Evolutionary conservation across 2,329 filamentous ascomycete genomes (phyloP), one percentile per base, ranked within the genome.

Genomic region (Saccharata proteae): DNA sequence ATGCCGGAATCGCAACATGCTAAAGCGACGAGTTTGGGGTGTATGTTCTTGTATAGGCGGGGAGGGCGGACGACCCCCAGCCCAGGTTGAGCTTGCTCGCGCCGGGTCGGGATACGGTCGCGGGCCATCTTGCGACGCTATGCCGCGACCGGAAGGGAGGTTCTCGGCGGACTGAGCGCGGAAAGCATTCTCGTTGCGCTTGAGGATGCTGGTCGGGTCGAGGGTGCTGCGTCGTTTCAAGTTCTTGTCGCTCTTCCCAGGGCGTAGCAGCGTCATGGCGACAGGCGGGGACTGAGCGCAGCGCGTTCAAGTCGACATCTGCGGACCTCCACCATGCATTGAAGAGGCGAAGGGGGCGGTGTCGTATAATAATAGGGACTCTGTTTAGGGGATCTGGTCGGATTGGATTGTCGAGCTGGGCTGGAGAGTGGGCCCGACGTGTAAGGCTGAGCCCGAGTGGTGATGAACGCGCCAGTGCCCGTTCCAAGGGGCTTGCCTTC

Each of bases 1-100:
- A 69, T 93, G 86, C 47, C 85, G 80, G 54, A 90, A 85, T 49
- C 79, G 77, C 59, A 93, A 64, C 55, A 93, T 55, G 47, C 67
- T 75, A 53, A 77, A 75, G 35, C 71, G 62, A 42, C 68, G 58
- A 37, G 57, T 57, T 41, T 48, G 54, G 35, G 56, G 49, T 27
- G 51, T 49, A 42, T 48, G 45, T 24, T 52, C 44, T 37, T 55
- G 51, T 19, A 51, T 36, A 23, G 46, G 45, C 27, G 53, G 47
- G 33, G 52, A 48, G 26, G 52, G 43, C 21, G 42, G 42, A 7
- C 38, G 46, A 32, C 42, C 39, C 30, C 44, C 39, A 38, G 40
- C 40, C 40, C 30, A 41, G n/a, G n/a, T n/a, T n/a, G n/a, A n/a
- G 24, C 42, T 43, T 23, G 41, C 29, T 48, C 49, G 41, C 39